A percentile compares a stretch with the other conserved stretches of the same genome.
These are phyloP conservation scores for Pseudevernia furfuracea DNA, from an alignment of 495 filamentous ascomycete genomes.

Conservation along the genomic window DNA sequence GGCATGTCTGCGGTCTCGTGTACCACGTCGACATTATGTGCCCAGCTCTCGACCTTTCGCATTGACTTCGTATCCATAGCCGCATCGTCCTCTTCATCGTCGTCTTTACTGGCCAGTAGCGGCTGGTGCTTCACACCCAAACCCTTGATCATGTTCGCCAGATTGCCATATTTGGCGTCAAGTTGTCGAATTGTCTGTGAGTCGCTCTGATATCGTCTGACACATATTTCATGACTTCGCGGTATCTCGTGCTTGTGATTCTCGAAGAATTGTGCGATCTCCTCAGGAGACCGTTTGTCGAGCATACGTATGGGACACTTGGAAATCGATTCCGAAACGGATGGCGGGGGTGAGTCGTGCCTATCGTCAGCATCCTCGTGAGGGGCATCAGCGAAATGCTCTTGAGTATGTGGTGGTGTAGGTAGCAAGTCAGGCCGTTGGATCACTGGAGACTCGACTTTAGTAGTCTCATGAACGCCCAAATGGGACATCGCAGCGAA, in stretches of 20 bases:
- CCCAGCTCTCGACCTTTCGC: constrained; percentile 72
- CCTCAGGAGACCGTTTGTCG: constrained; percentile 82
- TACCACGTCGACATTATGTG: constrained; percentile 43
- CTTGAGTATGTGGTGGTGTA: constrained; percentile 16
- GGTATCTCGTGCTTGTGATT: constrained; percentile 89
- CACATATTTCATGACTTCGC: constrained; percentile 82
- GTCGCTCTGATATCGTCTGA: constrained; percentile 77
- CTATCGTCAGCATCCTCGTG: constrained; percentile 38
- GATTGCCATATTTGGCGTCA: constrained; percentile 83
- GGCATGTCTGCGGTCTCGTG: constrained; percentile 15
- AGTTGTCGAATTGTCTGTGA: constrained; percentile 72
- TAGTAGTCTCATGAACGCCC: constrained; percentile 4
- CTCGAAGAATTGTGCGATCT: constrained; percentile 82
- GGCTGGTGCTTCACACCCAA: constrained; percentile 75
- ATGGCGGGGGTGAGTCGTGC: constrained; percentile 43
- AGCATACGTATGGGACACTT: constrained; percentile 85
- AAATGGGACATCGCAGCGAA: constrained; percentile 34
- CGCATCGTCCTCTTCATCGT: constrained; percentile 38
- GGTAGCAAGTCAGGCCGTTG: constrained; percentile 34
- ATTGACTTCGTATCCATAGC: constrained; percentile 44
- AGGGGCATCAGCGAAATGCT: constrained; percentile 31
- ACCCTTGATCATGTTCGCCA: constrained; percentile 85
- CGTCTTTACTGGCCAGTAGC: constrained; percentile 58
- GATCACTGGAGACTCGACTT: constrained; percentile 29
- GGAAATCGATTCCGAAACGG: constrained; percentile 42